Percentiles rank a stretch among this genome's conserved stretches.
Evolutionary conservation across 768 basidiomycete genomes (phyloP).

Genomic region (Russula earlei): DNA sequence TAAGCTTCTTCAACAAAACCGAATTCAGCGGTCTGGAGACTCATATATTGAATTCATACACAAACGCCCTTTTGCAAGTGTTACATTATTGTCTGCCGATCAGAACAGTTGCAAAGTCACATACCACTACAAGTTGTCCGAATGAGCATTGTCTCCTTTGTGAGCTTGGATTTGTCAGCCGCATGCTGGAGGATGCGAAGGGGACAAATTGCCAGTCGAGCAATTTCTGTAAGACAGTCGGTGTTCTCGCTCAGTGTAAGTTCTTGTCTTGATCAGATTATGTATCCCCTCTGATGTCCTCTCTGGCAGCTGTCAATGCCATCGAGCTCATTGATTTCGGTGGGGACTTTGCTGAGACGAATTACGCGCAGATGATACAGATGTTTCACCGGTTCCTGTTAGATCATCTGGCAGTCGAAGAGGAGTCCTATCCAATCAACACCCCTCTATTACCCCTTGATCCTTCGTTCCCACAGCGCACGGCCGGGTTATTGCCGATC

Average conservation of each 20-base stretch:
- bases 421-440: conserved; percentile 53
- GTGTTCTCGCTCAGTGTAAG: conserved; percentile 77
- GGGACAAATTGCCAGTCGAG: conserved; percentile 94
- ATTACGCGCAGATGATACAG: conserved; percentile 87
- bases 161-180: conserved; percentile 86
- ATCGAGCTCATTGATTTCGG: conserved; percentile 88
- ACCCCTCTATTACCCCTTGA: conserved; percentile 36
- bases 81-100: conserved; percentile 79
- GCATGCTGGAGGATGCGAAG: conserved; percentile 92
- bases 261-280: not conserved
- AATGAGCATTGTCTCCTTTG: conserved; percentile 91
- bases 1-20: conserved; percentile 81
- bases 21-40: conserved; percentile 88
- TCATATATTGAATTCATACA: conserved; percentile 95
- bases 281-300: conserved; percentile 19
- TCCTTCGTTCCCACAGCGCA: conserved; percentile 20
- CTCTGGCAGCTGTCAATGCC: conserved; percentile 49
- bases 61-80: conserved; percentile 83
- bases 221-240: conserved; percentile 93
- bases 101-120: conserved; percentile 76
- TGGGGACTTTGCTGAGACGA: conserved; percentile 57
- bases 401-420: conserved; percentile 73
- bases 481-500: conserved; percentile 48
- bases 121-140: conserved; percentile 81
- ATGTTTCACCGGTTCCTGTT: conserved; percentile 90